Evolutionary conservation across 371 early-diverging fungal genomes (phyloP).

Genomic region (Mortierella sp.): DNA sequence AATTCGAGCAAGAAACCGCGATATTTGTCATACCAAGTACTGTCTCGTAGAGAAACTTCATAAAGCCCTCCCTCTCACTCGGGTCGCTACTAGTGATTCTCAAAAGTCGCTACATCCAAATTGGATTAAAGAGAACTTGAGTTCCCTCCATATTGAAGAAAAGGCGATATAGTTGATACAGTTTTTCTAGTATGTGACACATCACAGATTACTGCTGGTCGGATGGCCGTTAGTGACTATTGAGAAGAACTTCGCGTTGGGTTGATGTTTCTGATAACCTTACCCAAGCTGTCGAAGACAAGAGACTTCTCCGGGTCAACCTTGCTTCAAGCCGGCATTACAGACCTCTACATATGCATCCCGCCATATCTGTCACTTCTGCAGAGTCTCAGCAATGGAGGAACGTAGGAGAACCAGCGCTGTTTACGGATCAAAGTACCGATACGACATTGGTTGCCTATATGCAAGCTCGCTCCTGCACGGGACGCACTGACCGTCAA

Average conservation of each 20-base stretch:
- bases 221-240: too few relatives aligned
- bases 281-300: too few relatives aligned
- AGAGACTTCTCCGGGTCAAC: too few relatives aligned
- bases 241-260: too few relatives aligned
- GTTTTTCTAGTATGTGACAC: slow-evolving; percentile 10
- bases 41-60: slow-evolving; percentile 7
- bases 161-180: slow-evolving; percentile 13
- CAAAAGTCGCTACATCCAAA: slow-evolving; percentile 17
- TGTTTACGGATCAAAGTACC: slow-evolving; percentile 5
- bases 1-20: too few relatives aligned
- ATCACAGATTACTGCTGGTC: too few relatives aligned
- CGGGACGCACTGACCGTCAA: slow-evolving; percentile 12
- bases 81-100: too few relatives aligned
- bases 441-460: slow-evolving; percentile 21
- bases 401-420: slow-evolving; percentile 20
- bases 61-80: slow-evolving; percentile 3
- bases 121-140: slow-evolving; percentile 14
- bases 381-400: slow-evolving; percentile 5
- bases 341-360: too few relatives aligned
- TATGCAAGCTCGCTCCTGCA: slow-evolving; percentile 14
- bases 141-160: slow-evolving; percentile 12
- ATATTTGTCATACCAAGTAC: slow-evolving; percentile 21
- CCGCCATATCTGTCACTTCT: too few relatives aligned
- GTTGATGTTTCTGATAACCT: too few relatives aligned
- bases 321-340: too few relatives aligned